phyloP scores from a whole-genome alignment of 73 alveolate species.

The Tetrahymena malaccensis region DNA sequence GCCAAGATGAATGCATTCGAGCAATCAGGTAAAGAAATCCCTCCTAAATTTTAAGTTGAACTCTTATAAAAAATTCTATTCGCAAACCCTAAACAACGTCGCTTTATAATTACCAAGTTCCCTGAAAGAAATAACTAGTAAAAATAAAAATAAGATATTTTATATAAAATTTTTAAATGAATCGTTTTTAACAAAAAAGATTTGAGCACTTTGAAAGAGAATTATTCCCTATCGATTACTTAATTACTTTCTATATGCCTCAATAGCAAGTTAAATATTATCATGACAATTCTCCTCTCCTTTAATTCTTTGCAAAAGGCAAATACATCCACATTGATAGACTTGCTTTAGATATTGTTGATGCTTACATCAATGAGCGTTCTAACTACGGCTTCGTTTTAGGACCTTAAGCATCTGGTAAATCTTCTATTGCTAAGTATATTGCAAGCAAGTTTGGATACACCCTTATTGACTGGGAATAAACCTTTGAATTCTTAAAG shows the following conservation, averaged over 20 bases:
- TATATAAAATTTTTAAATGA: no score
- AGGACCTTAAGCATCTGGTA: constrained; percentile 33
- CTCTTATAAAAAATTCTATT: background rate
- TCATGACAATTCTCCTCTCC: background rate
- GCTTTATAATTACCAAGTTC: background rate
- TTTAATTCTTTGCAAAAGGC: background rate
- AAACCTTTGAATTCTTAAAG: background rate
- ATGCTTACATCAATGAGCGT: constrained; percentile 9
- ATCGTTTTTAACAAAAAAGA: background rate
- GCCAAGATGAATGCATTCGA: background rate
- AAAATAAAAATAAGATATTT: no score
- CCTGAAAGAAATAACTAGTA: background rate
- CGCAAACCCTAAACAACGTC: background rate
- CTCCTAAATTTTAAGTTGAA: background rate
- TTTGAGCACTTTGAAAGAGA: background rate
- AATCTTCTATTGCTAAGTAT: constrained; percentile 30
- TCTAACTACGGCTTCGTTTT: constrained; percentile 7
- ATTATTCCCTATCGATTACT: background rate
- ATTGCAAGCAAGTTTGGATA: constrained; percentile 27
- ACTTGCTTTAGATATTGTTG: background rate
- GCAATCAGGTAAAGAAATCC: background rate
- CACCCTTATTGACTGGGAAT: constrained; percentile 38
- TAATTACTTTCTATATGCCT: background rate
- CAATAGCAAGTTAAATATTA: background rate
- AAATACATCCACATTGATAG: background rate